Percentiles rank a stretch among this genome's conserved stretches.
phyloP scores from a whole-genome alignment of 75 land plant species.

The Chamaecyparis obtusa region DNA sequence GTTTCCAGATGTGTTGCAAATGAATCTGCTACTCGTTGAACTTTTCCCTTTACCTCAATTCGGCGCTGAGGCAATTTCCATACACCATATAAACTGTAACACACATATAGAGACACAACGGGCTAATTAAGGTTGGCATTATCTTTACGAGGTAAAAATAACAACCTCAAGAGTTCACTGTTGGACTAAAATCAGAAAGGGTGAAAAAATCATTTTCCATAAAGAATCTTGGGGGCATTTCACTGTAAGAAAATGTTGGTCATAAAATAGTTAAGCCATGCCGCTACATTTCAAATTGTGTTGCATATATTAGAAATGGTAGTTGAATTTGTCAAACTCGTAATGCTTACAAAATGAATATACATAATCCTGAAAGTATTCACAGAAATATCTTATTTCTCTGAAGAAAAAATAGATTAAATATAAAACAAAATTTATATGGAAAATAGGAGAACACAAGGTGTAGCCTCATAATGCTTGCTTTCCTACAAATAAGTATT shows the following conservation, averaged over 20 bases:
- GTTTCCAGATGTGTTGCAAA: constrained; percentile 64
- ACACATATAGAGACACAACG: background rate
- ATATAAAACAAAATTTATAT: background rate
- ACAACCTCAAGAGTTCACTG: constrained; percentile 2
- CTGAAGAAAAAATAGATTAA: background rate
- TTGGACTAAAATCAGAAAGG: background rate
- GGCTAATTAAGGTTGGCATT: background rate
- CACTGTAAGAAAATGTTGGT: background rate
- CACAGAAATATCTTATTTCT: background rate
- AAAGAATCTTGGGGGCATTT: background rate
- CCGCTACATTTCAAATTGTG: background rate
- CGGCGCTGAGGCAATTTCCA: constrained; percentile 71
- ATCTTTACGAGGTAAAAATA: background rate
- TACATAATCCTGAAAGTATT: background rate
- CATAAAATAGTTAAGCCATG: background rate
- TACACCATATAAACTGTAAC: constrained; percentile 60
- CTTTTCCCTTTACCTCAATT: constrained; percentile 59
- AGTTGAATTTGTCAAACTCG: background rate
- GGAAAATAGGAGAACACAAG: background rate
- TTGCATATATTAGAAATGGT: background rate
- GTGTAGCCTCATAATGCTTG: background rate
- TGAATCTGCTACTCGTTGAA: constrained; percentile 56
- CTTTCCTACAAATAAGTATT: background rate
- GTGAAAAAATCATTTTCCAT: background rate
- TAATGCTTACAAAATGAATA: background rate